Conservation (phyloP, 129 eudicot species). For the Pulicaria dysenterica region DNA sequence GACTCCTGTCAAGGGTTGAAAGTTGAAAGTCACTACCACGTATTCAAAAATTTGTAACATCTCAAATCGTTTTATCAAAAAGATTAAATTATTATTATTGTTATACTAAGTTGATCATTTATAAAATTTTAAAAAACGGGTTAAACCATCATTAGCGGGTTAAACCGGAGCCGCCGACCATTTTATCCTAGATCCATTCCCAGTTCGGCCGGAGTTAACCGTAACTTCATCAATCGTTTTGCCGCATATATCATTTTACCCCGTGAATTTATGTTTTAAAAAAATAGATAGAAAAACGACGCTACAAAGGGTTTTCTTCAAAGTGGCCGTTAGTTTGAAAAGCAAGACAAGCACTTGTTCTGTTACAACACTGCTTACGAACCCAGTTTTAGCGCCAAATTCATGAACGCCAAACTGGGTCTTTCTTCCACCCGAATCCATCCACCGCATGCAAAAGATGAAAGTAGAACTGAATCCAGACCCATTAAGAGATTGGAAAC, state of each 20-base stretch:
- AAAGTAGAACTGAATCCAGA: constrained; percentile 31
- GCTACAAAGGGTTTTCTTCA: too few species aligned
- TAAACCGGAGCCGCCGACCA: too few species aligned
- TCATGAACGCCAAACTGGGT: constrained; percentile 19
- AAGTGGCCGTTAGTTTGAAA: neutral
- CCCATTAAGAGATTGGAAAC: constrained; percentile 35
- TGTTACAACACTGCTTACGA: constrained; percentile 16
- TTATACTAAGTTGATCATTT: neutral
- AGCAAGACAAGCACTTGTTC: neutral
- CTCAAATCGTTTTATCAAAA: neutral
- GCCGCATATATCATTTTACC: neutral
- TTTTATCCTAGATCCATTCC: too few species aligned
- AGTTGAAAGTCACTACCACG: too few species aligned
- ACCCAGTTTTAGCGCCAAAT: constrained; percentile 36
- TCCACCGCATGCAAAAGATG: constrained; percentile 17
- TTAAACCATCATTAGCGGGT: too few species aligned
- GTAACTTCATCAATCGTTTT: too few species aligned
- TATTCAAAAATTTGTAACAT: neutral
- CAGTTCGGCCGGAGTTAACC: too few species aligned
- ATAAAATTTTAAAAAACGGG: neutral
- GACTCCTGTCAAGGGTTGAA: too few species aligned
- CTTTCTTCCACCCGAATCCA: constrained; percentile 26
- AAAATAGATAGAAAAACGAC: neutral
- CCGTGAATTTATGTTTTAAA: neutral
- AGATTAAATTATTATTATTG: neutral